phyloP scores from a whole-genome alignment of 495 filamentous ascomycete genomes.

The Podospora appendiculata region DNA sequence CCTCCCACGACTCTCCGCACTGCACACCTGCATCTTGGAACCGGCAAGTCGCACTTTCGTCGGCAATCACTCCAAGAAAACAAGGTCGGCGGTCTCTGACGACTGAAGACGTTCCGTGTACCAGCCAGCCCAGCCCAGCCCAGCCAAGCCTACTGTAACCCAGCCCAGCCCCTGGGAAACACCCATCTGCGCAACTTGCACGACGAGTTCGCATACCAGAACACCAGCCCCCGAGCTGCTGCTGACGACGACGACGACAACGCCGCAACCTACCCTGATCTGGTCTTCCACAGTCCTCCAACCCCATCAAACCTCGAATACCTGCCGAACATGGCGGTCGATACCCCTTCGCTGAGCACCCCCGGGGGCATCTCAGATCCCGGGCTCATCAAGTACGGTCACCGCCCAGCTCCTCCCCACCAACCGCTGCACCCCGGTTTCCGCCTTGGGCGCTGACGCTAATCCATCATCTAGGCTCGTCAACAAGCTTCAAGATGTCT shows the following conservation, averaged over 20 bases:
- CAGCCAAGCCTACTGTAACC: neutral
- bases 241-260: neutral
- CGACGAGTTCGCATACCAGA: no score
- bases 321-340: constrained; percentile 18
- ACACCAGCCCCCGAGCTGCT: neutral
- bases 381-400: constrained; percentile 47
- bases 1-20: neutral
- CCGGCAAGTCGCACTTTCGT: neutral
- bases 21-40: no score
- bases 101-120: no score
- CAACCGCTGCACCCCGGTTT: neutral
- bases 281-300: neutral
- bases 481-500: constrained; percentile 99
- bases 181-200: no score
- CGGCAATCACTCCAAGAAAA: neutral
- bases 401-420: neutral
- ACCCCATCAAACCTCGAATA: constrained; percentile 3
- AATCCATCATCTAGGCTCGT: constrained; percentile 62
- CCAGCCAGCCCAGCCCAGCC: neutral
- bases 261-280: neutral
- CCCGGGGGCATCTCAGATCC: constrained; percentile 52
- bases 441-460: constrained; percentile 19
- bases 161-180: neutral
- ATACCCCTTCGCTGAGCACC: constrained; percentile 24
- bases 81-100: no score